Evolutionary conservation across 139 green algal genomes (phyloP).

Genomic region (Chlorella vulgaris): DNA sequence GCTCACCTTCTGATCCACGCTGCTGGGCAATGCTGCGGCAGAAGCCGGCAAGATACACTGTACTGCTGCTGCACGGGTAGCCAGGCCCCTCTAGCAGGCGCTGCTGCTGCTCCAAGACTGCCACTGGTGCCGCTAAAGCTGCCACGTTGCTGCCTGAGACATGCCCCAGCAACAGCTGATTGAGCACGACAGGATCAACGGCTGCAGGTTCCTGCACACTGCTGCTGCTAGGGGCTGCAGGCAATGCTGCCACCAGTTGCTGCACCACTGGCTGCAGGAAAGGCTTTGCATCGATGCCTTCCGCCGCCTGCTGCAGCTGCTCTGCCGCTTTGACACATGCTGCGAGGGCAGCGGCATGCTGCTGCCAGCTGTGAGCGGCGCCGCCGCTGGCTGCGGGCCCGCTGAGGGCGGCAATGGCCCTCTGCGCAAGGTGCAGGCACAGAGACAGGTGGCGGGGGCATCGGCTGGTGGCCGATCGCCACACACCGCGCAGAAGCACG

Average conservation of each 20-base stretch:
- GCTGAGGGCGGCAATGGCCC: background rate
- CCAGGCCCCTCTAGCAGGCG: background rate
- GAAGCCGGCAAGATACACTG: conserved; percentile 2
- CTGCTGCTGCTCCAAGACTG: background rate
- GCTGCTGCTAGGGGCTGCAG: background rate
- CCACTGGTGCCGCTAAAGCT: background rate
- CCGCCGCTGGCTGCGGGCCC: background rate
- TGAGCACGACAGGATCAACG: background rate
- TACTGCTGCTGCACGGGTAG: conserved; percentile 15
- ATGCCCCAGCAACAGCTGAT: conserved; percentile 2
- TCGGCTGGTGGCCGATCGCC: conserved; percentile 1
- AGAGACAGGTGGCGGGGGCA: background rate
- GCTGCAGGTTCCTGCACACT: background rate
- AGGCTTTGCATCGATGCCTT: background rate
- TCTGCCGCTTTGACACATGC: background rate
- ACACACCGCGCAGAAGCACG: background rate
- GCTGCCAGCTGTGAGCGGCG: background rate
- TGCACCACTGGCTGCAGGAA: conserved; percentile 26
- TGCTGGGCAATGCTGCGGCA: background rate
- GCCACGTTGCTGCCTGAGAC: background rate
- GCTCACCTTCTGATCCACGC: background rate
- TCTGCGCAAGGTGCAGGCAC: background rate
- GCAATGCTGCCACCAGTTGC: background rate
- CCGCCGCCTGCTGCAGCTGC: background rate
- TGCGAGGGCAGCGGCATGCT: background rate